phyloP scores from a whole-genome alignment of 2,329 filamentous ascomycete genomes.

The Colletotrichum camelliae region DNA sequence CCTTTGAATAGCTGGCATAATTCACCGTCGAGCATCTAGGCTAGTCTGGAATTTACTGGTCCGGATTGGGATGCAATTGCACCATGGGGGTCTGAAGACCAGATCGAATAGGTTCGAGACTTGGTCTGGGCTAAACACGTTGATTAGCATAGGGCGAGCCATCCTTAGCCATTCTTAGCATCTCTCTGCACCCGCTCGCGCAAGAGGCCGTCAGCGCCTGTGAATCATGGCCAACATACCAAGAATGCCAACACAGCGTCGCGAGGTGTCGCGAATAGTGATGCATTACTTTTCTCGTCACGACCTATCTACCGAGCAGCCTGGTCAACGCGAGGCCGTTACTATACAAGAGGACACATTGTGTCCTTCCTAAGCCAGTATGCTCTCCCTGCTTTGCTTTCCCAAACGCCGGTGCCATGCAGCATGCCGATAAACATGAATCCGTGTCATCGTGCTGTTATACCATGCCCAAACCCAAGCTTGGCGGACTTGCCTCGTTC shows the following conservation, averaged over 20 bases:
- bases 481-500: conserved; percentile 10
- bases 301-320: neutral
- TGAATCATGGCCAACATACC: neutral
- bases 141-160: neutral
- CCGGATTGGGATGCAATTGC: neutral
- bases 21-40: neutral
- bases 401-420: conserved; percentile 39
- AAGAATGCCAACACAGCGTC: neutral
- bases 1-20: neutral
- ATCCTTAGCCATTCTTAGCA: neutral
- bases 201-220: neutral
- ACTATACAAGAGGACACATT: conserved; percentile 9
- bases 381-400: conserved; percentile 19
- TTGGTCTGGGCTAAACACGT: neutral
- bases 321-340: neutral
- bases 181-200: neutral
- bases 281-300: conserved; percentile 1
- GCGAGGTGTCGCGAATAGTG: neutral
- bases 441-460: conserved; percentile 19
- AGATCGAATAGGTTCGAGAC: neutral
- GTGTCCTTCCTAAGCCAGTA: conserved; percentile 15
- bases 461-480: conserved; percentile 9
- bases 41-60: neutral
- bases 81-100: neutral
- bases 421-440: conserved; percentile 28